Base-by-base conservation (phyloP, 2,329 filamentous ascomycete genomes). In the Falciphora oryzae region DNA sequence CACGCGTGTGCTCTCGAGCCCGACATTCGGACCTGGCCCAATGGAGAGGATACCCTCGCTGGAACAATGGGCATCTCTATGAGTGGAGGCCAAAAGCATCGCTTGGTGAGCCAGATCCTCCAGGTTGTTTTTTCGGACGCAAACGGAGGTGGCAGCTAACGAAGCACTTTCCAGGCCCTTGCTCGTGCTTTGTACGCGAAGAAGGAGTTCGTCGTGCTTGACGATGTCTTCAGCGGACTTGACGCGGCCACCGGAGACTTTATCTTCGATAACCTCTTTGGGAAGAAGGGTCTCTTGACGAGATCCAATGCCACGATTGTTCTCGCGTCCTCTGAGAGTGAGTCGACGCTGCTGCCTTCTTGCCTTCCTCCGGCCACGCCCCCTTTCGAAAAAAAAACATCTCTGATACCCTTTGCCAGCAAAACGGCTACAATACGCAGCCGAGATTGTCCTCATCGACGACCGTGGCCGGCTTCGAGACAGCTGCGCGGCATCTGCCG, bases 131-230 rank as follows among this genome's bases (percentile, higher is more conserved):
- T 38, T 18, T 11, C 10, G 5, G 16, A 38, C 16, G 35, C 32
- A 38, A 38, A 38, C 3, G 4, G 59, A 3, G 5, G n/a, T 7
- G n/a, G 14, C 29, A 60, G 18, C 62, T 44, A 59, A 64, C 50
- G 25, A 28, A 28, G 16, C 29, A 10, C 57, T 22, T 28, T 32
- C 28, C 28, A 79, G 72, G 75, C 78, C 3, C 69, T 83, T 1
- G 81, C 82, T 4, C 74, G 82, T 22, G 80, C 81, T 1, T 69
- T 83, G 0, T 84, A 81, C 65, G 73, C 77, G 1, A 67, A 73
- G 11, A 72, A 69, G 8, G 68, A 75, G 1, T 70, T 82, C 0
- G 25, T 81, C 1, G 38, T 84, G 3, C 69, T 84, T 0, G 81
- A 84, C 64, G 80, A 84, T 63, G 70, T 76, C 0, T 76, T 83